Evolutionary conservation across 306 rosid genomes (phyloP).

Genomic region (Cucurbita pepo): DNA sequence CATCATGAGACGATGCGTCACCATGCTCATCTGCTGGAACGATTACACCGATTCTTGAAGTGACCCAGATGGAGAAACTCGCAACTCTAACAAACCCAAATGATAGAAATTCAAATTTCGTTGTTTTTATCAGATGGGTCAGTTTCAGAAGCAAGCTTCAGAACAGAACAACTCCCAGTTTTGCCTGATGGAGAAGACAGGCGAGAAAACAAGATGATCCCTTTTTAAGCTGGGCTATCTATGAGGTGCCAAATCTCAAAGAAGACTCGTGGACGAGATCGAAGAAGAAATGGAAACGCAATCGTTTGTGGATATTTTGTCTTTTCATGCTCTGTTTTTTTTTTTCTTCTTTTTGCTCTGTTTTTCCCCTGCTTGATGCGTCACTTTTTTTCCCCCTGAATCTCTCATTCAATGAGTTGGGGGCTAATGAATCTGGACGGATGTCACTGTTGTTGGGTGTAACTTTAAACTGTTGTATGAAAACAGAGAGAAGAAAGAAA

Average conservation of each 20-base stretch:
- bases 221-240: not conserved
- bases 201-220: not conserved
- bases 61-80: not conserved
- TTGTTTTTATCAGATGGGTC: not conserved
- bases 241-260: not conserved
- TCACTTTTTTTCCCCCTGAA: not conserved
- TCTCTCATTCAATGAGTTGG: not conserved
- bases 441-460: not conserved
- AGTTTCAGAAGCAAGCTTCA: not conserved
- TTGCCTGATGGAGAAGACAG: not conserved
- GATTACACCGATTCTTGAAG: slow-evolving; percentile 56
- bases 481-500: not conserved
- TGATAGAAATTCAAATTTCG: not conserved
- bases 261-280: not conserved
- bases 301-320: not conserved
- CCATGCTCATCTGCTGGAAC: slow-evolving; percentile 90
- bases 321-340: not conserved
- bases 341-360: not conserved
- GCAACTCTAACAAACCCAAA: not conserved
- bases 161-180: not conserved
- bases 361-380: not conserved
- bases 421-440: not conserved
- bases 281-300: not conserved
- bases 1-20: slow-evolving; percentile 76
- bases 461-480: not conserved